Percentiles rank a stretch among this genome's conserved stretches.
Conservation (phyloP, 73 alveolate genomes). For the Effrenium voratum region DNA sequence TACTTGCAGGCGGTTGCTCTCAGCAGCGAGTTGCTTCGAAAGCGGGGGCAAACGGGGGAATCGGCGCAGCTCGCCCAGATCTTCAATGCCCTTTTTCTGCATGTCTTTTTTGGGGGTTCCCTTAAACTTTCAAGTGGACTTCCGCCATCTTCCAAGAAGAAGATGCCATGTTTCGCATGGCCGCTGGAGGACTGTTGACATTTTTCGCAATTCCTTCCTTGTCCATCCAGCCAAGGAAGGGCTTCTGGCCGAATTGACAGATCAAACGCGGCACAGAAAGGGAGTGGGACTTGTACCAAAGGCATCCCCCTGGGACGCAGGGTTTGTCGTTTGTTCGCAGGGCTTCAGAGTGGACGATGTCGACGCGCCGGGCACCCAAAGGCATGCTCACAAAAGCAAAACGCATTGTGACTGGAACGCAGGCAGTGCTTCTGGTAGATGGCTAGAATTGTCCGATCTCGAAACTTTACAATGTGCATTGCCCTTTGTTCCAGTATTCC, state of each 20-base stretch:
- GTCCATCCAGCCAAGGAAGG: too few species aligned
- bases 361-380: background rate
- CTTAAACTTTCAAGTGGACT: background rate
- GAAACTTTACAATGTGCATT: background rate
- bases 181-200: background rate
- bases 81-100: too few species aligned
- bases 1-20: slow-evolving; percentile 49
- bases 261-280: background rate
- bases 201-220: background rate
- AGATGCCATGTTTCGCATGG: background rate
- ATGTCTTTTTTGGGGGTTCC: background rate
- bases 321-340: background rate
- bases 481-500: background rate
- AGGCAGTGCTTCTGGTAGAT: background rate
- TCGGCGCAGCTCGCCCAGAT: too few species aligned
- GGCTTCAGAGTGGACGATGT: slow-evolving; percentile 56
- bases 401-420: background rate
- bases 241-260: too few species aligned
- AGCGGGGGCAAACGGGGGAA: background rate
- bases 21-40: background rate
- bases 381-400: background rate
- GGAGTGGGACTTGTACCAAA: background rate
- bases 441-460: too few species aligned
- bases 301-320: background rate
- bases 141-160: background rate